Conservation (phyloP, 2,329 filamentous ascomycete species). For the Ilyonectria sp. region DNA sequence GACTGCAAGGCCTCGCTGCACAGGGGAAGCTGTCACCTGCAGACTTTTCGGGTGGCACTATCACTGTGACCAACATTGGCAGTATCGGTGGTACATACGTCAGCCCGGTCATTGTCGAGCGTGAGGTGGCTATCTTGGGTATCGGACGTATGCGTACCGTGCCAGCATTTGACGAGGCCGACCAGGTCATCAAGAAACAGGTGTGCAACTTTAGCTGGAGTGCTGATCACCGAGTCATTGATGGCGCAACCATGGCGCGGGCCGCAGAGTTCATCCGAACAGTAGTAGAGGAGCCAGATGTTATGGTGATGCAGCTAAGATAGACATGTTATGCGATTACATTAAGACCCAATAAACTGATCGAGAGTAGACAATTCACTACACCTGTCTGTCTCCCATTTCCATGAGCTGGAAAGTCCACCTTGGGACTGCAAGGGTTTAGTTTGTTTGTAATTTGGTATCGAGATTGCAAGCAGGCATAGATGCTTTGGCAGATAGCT, state of each 20-base stretch:
- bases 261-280: constrained; percentile 86
- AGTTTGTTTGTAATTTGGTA: too few species aligned
- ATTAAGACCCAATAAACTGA: neutral
- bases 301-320: constrained; percentile 87
- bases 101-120: constrained; percentile 90
- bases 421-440: too few species aligned
- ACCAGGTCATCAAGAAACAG: constrained; percentile 80
- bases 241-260: constrained; percentile 94
- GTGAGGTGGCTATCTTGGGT: constrained; percentile 92
- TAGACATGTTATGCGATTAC: constrained; percentile 58
- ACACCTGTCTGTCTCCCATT: neutral
- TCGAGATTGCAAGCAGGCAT: too few species aligned
- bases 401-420: neutral
- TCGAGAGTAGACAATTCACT: neutral
- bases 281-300: constrained; percentile 87
- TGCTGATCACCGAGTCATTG: constrained; percentile 93
- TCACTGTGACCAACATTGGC: constrained; percentile 97
- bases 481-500: too few species aligned
- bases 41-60: constrained; percentile 89
- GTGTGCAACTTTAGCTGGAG: constrained; percentile 96
- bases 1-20: constrained; percentile 80
- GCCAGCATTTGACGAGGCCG: constrained; percentile 79
- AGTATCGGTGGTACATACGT: constrained; percentile 95
- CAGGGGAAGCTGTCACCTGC: constrained; percentile 81
- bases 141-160: constrained; percentile 85